These are phyloP conservation scores for Eucalyptus cloeziana DNA, from an alignment of 345 rosid species.

Conservation along the genomic window DNA sequence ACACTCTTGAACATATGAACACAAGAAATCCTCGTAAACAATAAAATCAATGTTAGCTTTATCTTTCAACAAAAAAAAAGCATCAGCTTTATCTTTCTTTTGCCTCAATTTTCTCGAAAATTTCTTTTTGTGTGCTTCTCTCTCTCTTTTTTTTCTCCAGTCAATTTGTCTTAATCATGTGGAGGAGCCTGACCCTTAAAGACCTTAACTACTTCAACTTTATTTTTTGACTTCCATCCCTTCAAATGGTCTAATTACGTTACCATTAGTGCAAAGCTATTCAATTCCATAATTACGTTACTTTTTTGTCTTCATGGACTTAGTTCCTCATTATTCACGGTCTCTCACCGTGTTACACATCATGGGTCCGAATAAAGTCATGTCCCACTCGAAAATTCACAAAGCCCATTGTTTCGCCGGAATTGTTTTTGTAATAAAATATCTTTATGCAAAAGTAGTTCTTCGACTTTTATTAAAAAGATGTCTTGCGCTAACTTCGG, in stretches of 20 bases:
- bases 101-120: not conserved
- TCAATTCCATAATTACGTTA: no score
- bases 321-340: not conserved
- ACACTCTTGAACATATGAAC: not conserved
- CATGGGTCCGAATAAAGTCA: not conserved
- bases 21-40: not conserved
- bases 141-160: not conserved
- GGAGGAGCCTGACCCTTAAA: not conserved
- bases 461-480: no score
- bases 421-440: no score
- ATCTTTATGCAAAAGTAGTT: no score
- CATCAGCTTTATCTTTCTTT: not conserved
- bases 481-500: no score
- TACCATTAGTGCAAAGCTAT: not conserved
- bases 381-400: not conserved
- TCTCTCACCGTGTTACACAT: not conserved
- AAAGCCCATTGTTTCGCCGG: no score
- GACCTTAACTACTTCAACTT: not conserved
- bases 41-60: not conserved
- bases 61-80: no score
- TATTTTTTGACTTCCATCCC: not conserved
- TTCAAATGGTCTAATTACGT: not conserved
- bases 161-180: not conserved
- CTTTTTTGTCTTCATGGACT: not conserved
- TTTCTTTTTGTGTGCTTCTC: not conserved